A percentile compares a stretch with the other conserved stretches of the same genome.
These are phyloP conservation scores for Yamadazyma dendronema DNA, from an alignment of 1,139 yeast genomes.

Conservation along the genomic window DNA sequence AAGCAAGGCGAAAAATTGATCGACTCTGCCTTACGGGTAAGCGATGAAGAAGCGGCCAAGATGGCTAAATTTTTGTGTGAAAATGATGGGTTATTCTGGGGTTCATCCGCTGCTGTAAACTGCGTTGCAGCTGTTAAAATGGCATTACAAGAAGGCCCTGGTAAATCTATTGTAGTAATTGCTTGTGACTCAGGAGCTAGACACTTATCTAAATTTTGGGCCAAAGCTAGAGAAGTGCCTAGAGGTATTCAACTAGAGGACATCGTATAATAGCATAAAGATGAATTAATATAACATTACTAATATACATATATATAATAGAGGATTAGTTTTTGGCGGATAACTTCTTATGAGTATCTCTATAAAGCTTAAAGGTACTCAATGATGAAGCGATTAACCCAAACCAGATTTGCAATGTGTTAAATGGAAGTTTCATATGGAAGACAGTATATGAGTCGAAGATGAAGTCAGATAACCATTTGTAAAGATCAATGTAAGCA, in stretches of 20 bases:
- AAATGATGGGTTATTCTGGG: conserved; percentile 87
- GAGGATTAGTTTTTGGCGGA: background rate
- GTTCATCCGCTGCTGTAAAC: conserved; percentile 88
- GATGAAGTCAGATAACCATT: conserved; percentile 40
- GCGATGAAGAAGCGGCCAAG: conserved; percentile 73
- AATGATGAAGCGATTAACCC: conserved; percentile 43
- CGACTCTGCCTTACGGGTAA: conserved; percentile 77
- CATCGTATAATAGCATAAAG: conserved; percentile 11
- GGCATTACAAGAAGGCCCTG: conserved; percentile 59
- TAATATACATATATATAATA: background rate
- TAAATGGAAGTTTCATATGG: conserved; percentile 38
- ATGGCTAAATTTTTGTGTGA: conserved; percentile 86
- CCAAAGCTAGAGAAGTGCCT: conserved; percentile 45
- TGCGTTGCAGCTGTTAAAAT: conserved; percentile 83
- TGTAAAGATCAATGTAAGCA: conserved; percentile 41
- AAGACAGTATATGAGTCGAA: conserved; percentile 49
- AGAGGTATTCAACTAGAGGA: conserved; percentile 28
- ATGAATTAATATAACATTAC: no score
- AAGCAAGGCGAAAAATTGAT: conserved; percentile 64
- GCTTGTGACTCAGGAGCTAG: conserved; percentile 93
- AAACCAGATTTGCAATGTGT: conserved; percentile 49
- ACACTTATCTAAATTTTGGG: conserved; percentile 92
- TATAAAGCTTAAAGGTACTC: conserved; percentile 39
- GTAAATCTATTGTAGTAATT: conserved; percentile 75
- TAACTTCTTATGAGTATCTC: conserved; percentile 31